Percentiles rank a stretch among this genome's conserved stretches.
Evolutionary conservation across 768 basidiomycete species (phyloP).

Genomic region (Tulasnella sp.): DNA sequence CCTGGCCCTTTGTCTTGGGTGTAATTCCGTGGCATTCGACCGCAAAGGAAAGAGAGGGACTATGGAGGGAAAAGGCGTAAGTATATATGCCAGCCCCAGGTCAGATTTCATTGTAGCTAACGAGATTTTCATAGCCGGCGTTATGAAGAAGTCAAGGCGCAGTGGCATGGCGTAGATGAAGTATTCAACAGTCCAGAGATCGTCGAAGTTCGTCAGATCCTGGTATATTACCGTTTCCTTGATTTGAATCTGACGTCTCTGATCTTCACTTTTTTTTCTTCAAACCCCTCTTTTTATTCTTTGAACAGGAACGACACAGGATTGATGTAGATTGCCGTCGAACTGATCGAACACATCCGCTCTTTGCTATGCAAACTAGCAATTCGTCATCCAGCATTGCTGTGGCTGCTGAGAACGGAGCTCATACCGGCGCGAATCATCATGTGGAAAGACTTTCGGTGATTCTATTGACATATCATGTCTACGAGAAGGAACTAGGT

Average conservation of each 20-base stretch:
- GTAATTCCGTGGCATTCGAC: slow-evolving; percentile 72
- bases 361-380: slow-evolving; percentile 44
- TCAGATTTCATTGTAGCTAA: slow-evolving; percentile 6
- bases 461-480: slow-evolving; percentile 83
- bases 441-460: slow-evolving; percentile 81
- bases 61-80: slow-evolving; percentile 55
- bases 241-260: neutral
- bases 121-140: slow-evolving; percentile 29
- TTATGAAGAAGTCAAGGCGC: slow-evolving; percentile 58
- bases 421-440: slow-evolving; percentile 79
- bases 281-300: neutral
- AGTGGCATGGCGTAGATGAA: slow-evolving; percentile 76
- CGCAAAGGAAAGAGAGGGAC: slow-evolving; percentile 41
- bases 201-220: slow-evolving; percentile 49
- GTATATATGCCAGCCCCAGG: slow-evolving; percentile 15
- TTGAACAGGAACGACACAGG: slow-evolving; percentile 62
- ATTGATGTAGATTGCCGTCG: slow-evolving; percentile 95
- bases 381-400: slow-evolving; percentile 7
- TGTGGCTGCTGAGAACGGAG: slow-evolving; percentile 42
- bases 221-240: slow-evolving; percentile 13
- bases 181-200: slow-evolving; percentile 70
- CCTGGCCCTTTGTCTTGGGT: slow-evolving; percentile 87
- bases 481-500: slow-evolving; percentile 82
- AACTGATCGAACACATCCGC: slow-evolving; percentile 85
- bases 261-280: slow-evolving; percentile 11